Conservation (phyloP, 2,329 filamentous ascomycete species). For the Endoconidiophora polonica region DNA sequence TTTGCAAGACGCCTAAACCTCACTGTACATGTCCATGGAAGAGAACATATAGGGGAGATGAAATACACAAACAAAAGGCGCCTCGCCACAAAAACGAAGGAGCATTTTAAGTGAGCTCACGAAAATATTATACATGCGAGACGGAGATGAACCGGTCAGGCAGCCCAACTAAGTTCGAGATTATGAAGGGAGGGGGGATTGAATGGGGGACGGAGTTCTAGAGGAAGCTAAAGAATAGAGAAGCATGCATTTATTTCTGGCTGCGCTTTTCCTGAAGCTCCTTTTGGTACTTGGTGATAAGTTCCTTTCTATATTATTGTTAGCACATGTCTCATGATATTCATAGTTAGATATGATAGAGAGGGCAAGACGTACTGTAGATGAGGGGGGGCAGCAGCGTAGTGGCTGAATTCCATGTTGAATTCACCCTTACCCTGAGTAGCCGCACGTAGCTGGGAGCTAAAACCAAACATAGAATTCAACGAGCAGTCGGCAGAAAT, state of each 20-base stretch:
- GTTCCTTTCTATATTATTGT: constrained; percentile 33
- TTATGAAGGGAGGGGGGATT: neutral
- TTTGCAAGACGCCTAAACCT: no score
- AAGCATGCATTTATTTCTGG: constrained; percentile 7
- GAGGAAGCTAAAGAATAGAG: neutral
- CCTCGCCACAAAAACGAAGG: no score
- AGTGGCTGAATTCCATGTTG: constrained; percentile 97
- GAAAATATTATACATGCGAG: neutral
- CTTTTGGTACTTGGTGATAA: constrained; percentile 41
- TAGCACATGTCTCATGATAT: constrained; percentile 15
- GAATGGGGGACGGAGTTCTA: neutral
- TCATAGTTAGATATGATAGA: no score
- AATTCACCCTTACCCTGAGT: constrained; percentile 99
- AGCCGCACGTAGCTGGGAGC: constrained; percentile 72
- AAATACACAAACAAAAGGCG: no score
- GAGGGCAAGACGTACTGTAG: constrained; percentile 51
- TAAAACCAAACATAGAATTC: constrained; percentile 97
- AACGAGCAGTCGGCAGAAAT: constrained; percentile 81
- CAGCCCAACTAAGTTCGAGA: neutral
- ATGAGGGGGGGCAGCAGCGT: constrained; percentile 70
- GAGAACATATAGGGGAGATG: no score
- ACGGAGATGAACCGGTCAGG: neutral
- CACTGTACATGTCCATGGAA: no score
- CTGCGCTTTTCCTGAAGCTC: constrained; percentile 40
- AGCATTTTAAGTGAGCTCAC: no score